These are phyloP conservation scores for Fusarium siculi DNA, from an alignment of 2,329 filamentous ascomycete species.

Conservation along the genomic window DNA sequence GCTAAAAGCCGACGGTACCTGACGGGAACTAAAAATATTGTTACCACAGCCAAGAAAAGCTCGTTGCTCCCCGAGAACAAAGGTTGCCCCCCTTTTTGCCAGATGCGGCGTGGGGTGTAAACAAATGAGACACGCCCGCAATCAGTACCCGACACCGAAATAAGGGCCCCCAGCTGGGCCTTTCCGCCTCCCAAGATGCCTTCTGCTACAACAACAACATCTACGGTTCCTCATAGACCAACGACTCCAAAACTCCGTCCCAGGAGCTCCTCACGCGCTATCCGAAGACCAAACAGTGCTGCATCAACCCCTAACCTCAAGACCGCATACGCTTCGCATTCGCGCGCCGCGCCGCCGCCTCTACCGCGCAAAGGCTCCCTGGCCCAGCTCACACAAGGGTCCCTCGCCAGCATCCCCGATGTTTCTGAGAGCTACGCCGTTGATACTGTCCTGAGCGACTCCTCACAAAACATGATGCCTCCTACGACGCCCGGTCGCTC, in stretches of 20 bases:
- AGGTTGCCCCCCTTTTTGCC: conserved; percentile 44
- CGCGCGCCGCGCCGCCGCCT: conserved; percentile 58
- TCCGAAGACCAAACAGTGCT: conserved; percentile 59
- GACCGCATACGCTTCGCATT: conserved; percentile 61
- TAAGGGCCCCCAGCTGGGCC: conserved; percentile 40
- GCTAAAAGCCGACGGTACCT: conserved; percentile 25
- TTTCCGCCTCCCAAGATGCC: conserved; percentile 40
- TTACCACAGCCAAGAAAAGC: conserved; percentile 17
- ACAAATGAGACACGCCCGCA: conserved; percentile 46
- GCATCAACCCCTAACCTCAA: conserved; percentile 70
- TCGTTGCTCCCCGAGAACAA: conserved; percentile 34
- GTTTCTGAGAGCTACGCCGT: conserved; percentile 71
- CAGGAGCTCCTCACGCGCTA: conserved; percentile 49
- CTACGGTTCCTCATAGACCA: conserved; percentile 30
- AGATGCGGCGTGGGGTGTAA: conserved; percentile 45
- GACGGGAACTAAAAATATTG: conserved; percentile 33
- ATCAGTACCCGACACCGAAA: conserved; percentile 34
- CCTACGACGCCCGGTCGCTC: conserved; percentile 65
- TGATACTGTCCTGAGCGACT: conserved; percentile 59
- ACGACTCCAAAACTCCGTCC: conserved; percentile 34
- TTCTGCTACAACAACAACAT: conserved; percentile 42
- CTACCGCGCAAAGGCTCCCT: conserved; percentile 77
- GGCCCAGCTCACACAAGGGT: conserved; percentile 72
- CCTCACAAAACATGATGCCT: conserved; percentile 59
- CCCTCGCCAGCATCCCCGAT: conserved; percentile 74